phyloP scores from a whole-genome alignment of 148 eudicot genomes.

The Euryodendron excelsum region DNA sequence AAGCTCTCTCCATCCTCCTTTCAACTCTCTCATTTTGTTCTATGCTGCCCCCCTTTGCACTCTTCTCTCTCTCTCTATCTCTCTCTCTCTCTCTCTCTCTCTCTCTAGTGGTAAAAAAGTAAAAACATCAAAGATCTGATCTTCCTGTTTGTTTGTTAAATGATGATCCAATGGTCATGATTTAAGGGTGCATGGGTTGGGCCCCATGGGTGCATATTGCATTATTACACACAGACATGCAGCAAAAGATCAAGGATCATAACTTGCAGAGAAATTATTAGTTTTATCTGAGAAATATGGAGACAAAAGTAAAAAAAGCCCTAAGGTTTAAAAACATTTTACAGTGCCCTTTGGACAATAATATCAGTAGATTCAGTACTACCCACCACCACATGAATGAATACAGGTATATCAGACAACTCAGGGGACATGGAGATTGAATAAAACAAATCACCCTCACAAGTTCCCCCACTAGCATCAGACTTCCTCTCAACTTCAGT shows the following conservation, averaged over 20 bases:
- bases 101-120: neutral
- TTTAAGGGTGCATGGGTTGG: neutral
- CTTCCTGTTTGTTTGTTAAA: neutral
- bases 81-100: neutral
- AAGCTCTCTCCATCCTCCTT: too few relatives aligned
- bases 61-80: too few relatives aligned
- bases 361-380: neutral
- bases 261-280: neutral
- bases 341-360: slow-evolving; percentile 9
- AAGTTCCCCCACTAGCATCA: slow-evolving; percentile 9
- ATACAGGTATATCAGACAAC: slow-evolving; percentile 2
- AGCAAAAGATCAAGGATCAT: neutral
- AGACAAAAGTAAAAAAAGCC: neutral
- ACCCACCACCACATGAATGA: neutral
- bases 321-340: too few relatives aligned
- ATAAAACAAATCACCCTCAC: slow-evolving; percentile 4
- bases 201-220: neutral
- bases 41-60: too few relatives aligned
- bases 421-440: slow-evolving; percentile 15
- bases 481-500: neutral
- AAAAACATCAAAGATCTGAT: neutral
- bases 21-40: too few relatives aligned
- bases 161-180: neutral
- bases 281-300: neutral
- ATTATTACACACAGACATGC: neutral